Conservation (phyloP, 257 asterid species). For the Scutellaria minor region DNA sequence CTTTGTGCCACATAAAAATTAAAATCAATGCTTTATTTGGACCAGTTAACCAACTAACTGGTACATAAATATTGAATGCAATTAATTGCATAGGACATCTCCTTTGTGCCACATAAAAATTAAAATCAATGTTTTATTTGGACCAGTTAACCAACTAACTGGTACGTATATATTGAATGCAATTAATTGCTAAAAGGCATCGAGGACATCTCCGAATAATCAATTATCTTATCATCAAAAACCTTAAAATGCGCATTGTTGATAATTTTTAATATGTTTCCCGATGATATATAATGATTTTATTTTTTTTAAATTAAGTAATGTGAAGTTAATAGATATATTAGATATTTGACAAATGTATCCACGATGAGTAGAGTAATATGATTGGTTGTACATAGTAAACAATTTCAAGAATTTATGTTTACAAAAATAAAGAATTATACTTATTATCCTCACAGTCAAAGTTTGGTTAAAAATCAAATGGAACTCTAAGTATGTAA, state of each 20-base stretch:
- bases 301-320: too few relatives aligned
- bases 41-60: neutral
- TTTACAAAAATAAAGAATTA: too few relatives aligned
- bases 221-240: neutral
- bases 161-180: conserved; percentile 5
- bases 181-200: neutral
- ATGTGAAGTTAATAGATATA: too few relatives aligned
- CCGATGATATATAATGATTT: too few relatives aligned
- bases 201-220: neutral
- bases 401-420: neutral
- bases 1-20: neutral
- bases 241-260: too few relatives aligned
- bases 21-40: neutral
- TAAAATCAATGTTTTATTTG: neutral
- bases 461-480: too few relatives aligned
- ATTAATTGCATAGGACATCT: neutral
- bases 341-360: too few relatives aligned
- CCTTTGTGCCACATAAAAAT: neutral
- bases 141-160: neutral
- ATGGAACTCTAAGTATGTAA: too few relatives aligned
- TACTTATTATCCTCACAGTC: too few relatives aligned
- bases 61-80: conserved; percentile 13
- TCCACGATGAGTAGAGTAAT: too few relatives aligned
- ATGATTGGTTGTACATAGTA: neutral
- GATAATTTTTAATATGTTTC: too few relatives aligned